Conservation (phyloP, 2,329 filamentous ascomycete genomes). For the Penicillium oxalicum region DNA sequence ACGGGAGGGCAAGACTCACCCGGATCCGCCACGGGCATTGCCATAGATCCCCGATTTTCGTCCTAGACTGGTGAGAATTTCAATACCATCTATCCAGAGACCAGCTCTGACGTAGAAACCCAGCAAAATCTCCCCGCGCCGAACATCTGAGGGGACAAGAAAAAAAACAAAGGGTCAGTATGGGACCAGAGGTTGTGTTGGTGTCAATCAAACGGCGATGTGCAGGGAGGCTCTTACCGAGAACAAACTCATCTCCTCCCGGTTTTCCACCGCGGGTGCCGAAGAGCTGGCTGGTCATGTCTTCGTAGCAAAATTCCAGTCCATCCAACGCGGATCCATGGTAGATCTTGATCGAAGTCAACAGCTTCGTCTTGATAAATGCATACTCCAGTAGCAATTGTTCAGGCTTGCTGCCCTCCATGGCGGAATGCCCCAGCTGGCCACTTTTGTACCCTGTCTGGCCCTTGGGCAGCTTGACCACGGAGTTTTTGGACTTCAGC, state of each 20-base stretch:
- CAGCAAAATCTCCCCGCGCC: conserved; percentile 76
- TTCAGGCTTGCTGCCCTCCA: conserved; percentile 63
- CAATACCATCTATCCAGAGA: conserved; percentile 76
- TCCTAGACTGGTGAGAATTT: conserved; percentile 84
- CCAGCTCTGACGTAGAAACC: conserved; percentile 80
- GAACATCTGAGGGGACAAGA: conserved; percentile 55
- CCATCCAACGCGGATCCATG: conserved; percentile 74
- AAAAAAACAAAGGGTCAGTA: conserved; percentile 12
- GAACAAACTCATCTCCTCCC: conserved; percentile 66
- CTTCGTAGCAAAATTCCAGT: conserved; percentile 88
- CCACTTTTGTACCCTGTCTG: conserved; percentile 70
- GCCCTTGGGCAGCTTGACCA: conserved; percentile 68
- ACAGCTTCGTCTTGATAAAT: conserved; percentile 61
- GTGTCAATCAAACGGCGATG: neutral
- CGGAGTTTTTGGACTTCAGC: conserved; percentile 64
- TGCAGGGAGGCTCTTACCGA: conserved; percentile 52
- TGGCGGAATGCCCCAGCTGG: conserved; percentile 65
- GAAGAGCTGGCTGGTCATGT: conserved; percentile 76
- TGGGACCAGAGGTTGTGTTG: neutral
- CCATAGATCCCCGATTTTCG: conserved; percentile 80
- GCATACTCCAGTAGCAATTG: conserved; percentile 71
- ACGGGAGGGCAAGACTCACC: conserved; percentile 54
- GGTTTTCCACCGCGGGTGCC: conserved; percentile 69
- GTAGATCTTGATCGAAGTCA: conserved; percentile 70
- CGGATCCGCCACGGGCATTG: conserved; percentile 69